Base-by-base conservation (phyloP, 495 filamentous ascomycete species). In the Penicillium lagena region DNA sequence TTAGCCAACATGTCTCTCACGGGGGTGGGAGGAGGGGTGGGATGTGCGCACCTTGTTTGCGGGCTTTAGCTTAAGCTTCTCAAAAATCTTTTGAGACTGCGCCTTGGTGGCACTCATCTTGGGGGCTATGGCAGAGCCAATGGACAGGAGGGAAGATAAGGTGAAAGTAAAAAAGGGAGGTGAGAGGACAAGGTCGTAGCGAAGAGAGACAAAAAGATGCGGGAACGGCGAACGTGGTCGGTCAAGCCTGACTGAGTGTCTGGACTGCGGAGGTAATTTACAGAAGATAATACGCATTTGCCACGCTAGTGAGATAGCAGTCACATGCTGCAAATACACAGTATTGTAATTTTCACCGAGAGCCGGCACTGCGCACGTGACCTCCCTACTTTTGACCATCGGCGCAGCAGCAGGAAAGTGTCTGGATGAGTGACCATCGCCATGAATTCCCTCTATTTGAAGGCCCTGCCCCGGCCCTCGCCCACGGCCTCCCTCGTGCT, bases 41-140 rank as follows among this genome's bases (percentile, higher is more conserved):
- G 55, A 49, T 43, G 49, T 46, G 58, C 79, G 60, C 67, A 90
- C 90, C 78, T 90, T 95, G 74, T 98, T 98, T 47, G 90, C 89
- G 50, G 84, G 80, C 65, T 96, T 94, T 39, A 83, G 71, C 73
- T 91, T 94, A 64, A 97, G 74, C 76, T 96, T 96, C 81, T 95
- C 89, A 70, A 98, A 98, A 62, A 97, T 87, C 71, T 90, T 90
- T 67, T 94, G 87, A 64, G 90, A 95, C 72, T 95, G 77, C 60
- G 90, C 82, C 78, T 97, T 98, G 29, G 88, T 83, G 62, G 93
- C 93, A 67, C 80, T 86, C 90, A 96, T 73, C 35, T 58, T 81
- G 72, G 45, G 46, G 15, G 32, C 42, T 29, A 28, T 13, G 38
- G 42, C 42, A 33, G 37, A 46, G 34, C 13, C 12, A 34, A 39